Base-by-base conservation (phyloP, 805 yeast genomes). In the Yarrowia hollandica region DNA sequence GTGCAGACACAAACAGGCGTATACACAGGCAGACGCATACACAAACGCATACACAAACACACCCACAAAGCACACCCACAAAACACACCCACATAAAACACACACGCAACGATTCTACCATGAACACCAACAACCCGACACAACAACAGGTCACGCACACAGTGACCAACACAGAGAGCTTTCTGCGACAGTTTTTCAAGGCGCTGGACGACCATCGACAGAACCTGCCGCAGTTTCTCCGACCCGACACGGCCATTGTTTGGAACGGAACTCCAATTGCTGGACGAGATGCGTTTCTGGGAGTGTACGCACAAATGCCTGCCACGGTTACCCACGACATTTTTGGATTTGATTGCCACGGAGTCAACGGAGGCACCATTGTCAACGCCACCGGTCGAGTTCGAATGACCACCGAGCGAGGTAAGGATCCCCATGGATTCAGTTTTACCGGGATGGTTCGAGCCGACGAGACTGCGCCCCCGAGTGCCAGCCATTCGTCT, bases 201-300 rank as follows among this genome's bases (percentile, higher is more conserved):
- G 69, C 71, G 12, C 62, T 74, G 39, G 78, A 75, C 62, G 25
- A 41, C 11, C 65, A 67, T 31, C 62, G 69, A 26, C 60, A 65
- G 5, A 68, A 67, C 19, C 63, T 69, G n/a, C 60, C 68, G 10
- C 42, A 56, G 14, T 59, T 64, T 37, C 60, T 68, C 25, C 59
- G 60, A 12, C 70, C 72, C 8, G 64, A 65, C 15, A 71, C 76
- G 2, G 70, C 74, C 11, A 68, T 75, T 23, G 73, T 75, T 14
- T 75, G 75, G 73, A 73, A 75, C 62, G 78, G 78, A 21, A 71
- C 70, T 28, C 78, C 78, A 34, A 61, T 75, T 18, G 71, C 65
- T 10, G 78, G 78, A 8, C 67, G 69, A 8, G 72, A 66, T n/a
- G 69, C 72, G 10, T 68, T 74, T 55, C 56, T 65, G 26, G 69